Conservation (phyloP, 257 asterid genomes). For the Cruciata laevipes region DNA sequence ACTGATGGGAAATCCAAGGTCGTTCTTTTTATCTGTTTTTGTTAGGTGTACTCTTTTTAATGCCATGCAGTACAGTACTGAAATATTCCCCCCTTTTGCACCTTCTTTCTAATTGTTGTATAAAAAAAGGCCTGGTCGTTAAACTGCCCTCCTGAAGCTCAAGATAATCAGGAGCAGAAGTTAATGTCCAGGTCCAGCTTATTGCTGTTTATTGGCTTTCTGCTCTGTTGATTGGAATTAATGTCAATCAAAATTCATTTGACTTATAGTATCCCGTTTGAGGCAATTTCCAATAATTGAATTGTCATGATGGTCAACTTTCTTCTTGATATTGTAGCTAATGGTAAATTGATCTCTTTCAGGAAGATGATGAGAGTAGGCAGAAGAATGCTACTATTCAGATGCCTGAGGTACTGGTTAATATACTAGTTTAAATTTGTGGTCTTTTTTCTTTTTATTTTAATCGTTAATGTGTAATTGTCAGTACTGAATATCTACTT, state of each 20-base stretch:
- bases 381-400: slow-evolving; percentile 29
- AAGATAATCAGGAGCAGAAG: background rate
- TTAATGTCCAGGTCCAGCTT: background rate
- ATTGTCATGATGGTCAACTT: background rate
- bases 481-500: background rate
- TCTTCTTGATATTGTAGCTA: background rate
- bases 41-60: slow-evolving; percentile 2
- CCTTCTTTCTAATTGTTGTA: background rate
- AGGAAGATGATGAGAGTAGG: slow-evolving; percentile 46
- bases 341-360: slow-evolving; percentile 20
- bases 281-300: background rate
- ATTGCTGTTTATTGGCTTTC: background rate
- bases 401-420: slow-evolving; percentile 50
- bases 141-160: background rate
- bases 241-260: background rate
- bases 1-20: slow-evolving; percentile 44
- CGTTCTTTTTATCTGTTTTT: slow-evolving; percentile 7
- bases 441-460: background rate
- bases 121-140: background rate
- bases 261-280: background rate
- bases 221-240: background rate
- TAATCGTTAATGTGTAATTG: background rate
- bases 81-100: background rate
- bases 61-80: background rate
- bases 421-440: background rate